Evolutionary conservation across 2,329 filamentous ascomycete species (phyloP).

Genomic region (Eurotiales sp.): DNA sequence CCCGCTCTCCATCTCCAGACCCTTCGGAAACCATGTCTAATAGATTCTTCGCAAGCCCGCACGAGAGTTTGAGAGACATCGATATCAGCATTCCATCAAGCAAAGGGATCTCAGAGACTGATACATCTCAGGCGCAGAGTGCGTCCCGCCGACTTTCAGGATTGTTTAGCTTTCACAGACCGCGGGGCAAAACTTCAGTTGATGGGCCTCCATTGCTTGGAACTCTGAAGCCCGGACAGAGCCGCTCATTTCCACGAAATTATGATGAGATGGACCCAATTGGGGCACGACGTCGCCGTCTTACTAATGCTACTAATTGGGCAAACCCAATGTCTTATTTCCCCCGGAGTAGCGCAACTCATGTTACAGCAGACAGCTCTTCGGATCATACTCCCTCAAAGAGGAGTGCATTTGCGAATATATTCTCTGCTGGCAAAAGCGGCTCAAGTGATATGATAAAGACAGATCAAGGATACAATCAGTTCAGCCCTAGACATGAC

Average conservation of each 20-base stretch:
- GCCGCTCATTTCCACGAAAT: conserved; percentile 60
- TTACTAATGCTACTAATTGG: conserved; percentile 57
- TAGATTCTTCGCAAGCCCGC: conserved; percentile 46
- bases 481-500: conserved; percentile 45
- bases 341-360: conserved; percentile 42
- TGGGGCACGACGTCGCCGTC: conserved; percentile 49
- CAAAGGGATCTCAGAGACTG: conserved; percentile 17
- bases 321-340: conserved; percentile 48
- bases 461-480: conserved; percentile 40
- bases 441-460: conserved; percentile 29
- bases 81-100: conserved; percentile 28
- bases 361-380: conserved; percentile 39
- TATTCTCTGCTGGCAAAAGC: conserved; percentile 41
- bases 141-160: conserved; percentile 54
- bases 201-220: conserved; percentile 57
- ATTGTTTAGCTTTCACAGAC: conserved; percentile 56
- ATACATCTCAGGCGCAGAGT: conserved; percentile 41
- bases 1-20: conserved; percentile 41
- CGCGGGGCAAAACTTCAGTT: conserved; percentile 58
- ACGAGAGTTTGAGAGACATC: conserved; percentile 37
- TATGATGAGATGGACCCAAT: conserved; percentile 50
- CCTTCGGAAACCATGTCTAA: conserved; percentile 43
- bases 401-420: conserved; percentile 39
- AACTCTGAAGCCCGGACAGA: conserved; percentile 57
- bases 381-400: conserved; percentile 38